Evolutionary conservation across 2,329 filamentous ascomycete genomes (phyloP).

Genomic region (Zasmidium angulare): DNA sequence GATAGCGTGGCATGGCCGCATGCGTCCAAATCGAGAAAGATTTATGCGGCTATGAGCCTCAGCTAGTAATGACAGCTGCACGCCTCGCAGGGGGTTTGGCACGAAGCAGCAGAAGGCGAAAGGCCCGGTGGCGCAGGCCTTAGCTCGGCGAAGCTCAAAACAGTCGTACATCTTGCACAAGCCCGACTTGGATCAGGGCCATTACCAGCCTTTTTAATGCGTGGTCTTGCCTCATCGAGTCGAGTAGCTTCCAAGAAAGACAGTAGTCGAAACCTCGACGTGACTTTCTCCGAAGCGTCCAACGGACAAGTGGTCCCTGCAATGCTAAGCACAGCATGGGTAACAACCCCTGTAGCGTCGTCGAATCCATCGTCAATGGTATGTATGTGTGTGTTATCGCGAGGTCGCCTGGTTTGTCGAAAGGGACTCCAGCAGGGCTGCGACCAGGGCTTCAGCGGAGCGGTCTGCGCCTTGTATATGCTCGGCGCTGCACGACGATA

Average conservation of each 20-base stretch:
- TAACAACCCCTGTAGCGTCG: neutral
- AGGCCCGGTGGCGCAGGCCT: too few relatives aligned
- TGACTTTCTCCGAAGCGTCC: neutral
- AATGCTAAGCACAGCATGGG: neutral
- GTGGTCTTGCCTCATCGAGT: neutral
- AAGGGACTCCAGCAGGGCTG: too few relatives aligned
- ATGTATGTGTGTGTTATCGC: neutral
- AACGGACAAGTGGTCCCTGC: neutral
- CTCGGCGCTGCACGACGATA: neutral
- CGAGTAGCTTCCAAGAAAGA: neutral
- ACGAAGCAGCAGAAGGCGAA: too few relatives aligned
- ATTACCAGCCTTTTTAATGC: too few relatives aligned
- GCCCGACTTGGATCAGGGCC: too few relatives aligned
- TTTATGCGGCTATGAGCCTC: neutral
- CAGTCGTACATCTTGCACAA: too few relatives aligned
- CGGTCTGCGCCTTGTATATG: neutral
- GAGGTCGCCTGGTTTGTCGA: neutral
- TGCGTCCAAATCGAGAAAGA: neutral
- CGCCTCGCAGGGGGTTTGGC: too few relatives aligned
- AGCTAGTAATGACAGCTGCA: neutral
- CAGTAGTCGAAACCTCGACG: neutral
- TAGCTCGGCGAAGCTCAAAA: too few relatives aligned
- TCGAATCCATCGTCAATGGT: neutral
- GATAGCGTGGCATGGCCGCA: neutral
- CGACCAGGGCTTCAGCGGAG: neutral